Percentiles rank a stretch among this genome's conserved stretches.
phyloP scores from a whole-genome alignment of 345 rosid genomes.

The Syzygium grande region DNA sequence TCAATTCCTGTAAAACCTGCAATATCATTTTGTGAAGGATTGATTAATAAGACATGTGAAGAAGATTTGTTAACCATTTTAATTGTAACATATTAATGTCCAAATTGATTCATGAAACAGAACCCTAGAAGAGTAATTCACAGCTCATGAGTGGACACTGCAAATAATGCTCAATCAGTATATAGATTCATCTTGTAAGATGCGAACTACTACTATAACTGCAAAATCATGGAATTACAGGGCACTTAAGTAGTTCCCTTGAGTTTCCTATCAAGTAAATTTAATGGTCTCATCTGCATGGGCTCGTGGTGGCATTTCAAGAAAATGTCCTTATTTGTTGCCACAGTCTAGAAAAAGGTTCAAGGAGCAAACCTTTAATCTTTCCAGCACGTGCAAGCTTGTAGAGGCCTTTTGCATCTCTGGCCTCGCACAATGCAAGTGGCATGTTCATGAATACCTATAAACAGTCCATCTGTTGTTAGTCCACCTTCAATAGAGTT shows the following conservation, averaged over 20 bases:
- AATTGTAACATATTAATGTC: neutral
- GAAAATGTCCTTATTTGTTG: neutral
- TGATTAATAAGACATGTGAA: neutral
- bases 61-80: neutral
- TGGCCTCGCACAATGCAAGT: conserved; percentile 65
- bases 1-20: conserved; percentile 95
- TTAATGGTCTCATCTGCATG: neutral
- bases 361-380: conserved; percentile 52
- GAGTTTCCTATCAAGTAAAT: neutral
- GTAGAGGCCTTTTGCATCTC: conserved; percentile 88
- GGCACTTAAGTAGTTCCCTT: neutral
- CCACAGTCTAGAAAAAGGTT: neutral
- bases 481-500: neutral
- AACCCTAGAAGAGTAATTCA: neutral
- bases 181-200: neutral
- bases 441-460: conserved; percentile 96
- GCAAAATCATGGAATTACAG: neutral
- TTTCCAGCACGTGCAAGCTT: conserved; percentile 93
- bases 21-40: neutral
- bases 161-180: neutral
- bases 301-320: neutral
- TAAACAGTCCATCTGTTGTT: neutral
- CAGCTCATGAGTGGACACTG: neutral
- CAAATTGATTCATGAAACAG: neutral
- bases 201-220: neutral